These are phyloP conservation scores for Phialemonium atrogriseum DNA, from an alignment of 2,329 filamentous ascomycete species.

Conservation along the genomic window DNA sequence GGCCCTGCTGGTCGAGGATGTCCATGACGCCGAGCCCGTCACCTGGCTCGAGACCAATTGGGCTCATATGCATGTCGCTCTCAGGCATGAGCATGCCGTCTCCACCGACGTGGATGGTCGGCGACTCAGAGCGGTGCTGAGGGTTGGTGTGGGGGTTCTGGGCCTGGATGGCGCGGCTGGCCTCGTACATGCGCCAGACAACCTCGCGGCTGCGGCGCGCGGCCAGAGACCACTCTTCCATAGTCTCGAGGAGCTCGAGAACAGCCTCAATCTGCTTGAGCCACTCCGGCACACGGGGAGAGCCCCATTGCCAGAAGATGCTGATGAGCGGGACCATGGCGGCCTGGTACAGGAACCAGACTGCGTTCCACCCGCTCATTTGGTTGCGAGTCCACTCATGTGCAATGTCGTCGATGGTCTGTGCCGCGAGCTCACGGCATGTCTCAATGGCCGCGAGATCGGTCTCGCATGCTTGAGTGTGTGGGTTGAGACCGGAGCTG, in stretches of 20 bases:
- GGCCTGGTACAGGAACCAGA: constrained; percentile 76
- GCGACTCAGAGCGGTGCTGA: constrained; percentile 11
- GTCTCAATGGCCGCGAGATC: constrained; percentile 61
- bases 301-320: constrained; percentile 59
- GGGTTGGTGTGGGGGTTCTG: constrained; percentile 15
- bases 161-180: constrained; percentile 29
- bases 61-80: constrained; percentile 39
- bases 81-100: constrained; percentile 24
- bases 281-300: constrained; percentile 40
- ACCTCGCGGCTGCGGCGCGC: constrained; percentile 56
- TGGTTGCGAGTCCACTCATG: constrained; percentile 63
- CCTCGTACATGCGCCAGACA: constrained; percentile 56
- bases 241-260: constrained; percentile 52
- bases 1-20: constrained; percentile 43
- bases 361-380: constrained; percentile 73
- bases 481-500: constrained; percentile 36
- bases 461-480: constrained; percentile 42
- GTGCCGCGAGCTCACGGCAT: constrained; percentile 60
- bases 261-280: constrained; percentile 50
- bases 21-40: constrained; percentile 43
- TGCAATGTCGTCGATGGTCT: constrained; percentile 65
- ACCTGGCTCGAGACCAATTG: constrained; percentile 40
- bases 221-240: constrained; percentile 58
- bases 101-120: constrained; percentile 23
- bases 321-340: constrained; percentile 71